A percentile compares a stretch with the other conserved stretches of the same genome.
These are phyloP conservation scores for Golubevia sp. DNA, from an alignment of 1,284 basidiomycete genomes.

Conservation along the genomic window DNA sequence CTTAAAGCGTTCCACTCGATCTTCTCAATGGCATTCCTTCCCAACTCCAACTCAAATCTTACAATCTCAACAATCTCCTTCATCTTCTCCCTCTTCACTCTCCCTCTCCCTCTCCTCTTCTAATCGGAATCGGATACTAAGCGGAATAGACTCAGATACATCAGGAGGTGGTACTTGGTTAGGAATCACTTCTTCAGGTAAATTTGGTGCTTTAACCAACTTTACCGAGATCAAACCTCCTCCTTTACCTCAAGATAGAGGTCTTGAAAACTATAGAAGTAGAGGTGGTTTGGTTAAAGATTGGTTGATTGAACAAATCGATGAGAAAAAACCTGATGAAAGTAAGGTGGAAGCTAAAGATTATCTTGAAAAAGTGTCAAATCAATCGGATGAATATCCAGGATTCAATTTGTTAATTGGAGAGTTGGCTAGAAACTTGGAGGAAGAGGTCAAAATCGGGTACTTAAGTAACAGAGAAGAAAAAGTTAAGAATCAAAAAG, in stretches of 20 bases:
- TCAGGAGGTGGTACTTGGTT: slow-evolving; percentile 49
- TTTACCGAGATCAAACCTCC: slow-evolving; percentile 26
- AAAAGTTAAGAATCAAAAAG: not conserved
- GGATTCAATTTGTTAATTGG: slow-evolving; percentile 47
- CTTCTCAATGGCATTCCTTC: slow-evolving; percentile 39
- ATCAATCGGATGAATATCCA: slow-evolving; percentile 16
- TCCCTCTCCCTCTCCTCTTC: not conserved
- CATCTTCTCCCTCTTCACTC: not conserved
- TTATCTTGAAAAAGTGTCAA: slow-evolving; percentile 10
- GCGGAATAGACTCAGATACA: slow-evolving; percentile 22
- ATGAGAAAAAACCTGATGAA: not conserved
- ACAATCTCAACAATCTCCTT: not conserved
- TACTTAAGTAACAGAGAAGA: slow-evolving; percentile 5
- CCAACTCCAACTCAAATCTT: not conserved
- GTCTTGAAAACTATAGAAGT: slow-evolving; percentile 17
- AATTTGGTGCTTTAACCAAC: slow-evolving; percentile 40
- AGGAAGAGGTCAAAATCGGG: not conserved
- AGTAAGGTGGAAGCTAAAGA: not conserved
- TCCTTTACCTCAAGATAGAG: slow-evolving; percentile 11
- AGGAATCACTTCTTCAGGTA: slow-evolving; percentile 26
- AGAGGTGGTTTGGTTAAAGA: slow-evolving; percentile 28
- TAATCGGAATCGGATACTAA: slow-evolving; percentile 14
- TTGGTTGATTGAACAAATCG: slow-evolving; percentile 13
- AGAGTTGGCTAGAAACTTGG: not conserved
- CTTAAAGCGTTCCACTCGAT: slow-evolving; percentile 22